Percentiles rank a stretch among this genome's conserved stretches.
Conservation (phyloP, 495 filamentous ascomycete genomes). For the Clohesyomyces aquaticus region DNA sequence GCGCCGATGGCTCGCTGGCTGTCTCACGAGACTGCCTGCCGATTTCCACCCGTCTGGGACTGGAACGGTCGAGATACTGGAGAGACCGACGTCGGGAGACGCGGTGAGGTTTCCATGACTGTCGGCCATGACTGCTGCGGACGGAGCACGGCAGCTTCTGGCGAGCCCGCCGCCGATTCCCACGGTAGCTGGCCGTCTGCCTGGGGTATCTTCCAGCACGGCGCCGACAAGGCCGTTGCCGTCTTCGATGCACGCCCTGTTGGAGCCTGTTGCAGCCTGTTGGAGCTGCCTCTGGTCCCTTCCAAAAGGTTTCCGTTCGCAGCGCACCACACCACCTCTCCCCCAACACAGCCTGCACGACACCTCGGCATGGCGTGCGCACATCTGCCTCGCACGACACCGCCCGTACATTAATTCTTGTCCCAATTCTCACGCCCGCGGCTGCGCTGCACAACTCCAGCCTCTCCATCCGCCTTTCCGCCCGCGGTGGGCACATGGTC, state of each 20-base stretch:
- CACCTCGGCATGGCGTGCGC: neutral
- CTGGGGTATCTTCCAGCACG: slow-evolving; percentile 11
- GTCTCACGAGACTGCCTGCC: slow-evolving; percentile 26
- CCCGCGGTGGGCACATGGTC: neutral
- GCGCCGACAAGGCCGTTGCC: too few relatives aligned
- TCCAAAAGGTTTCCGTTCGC: neutral
- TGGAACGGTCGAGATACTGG: neutral
- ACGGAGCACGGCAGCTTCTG: neutral
- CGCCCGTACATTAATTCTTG: slow-evolving; percentile 1
- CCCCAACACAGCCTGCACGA: neutral
- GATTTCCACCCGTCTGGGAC: slow-evolving; percentile 2
- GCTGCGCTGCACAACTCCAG: slow-evolving; percentile 33
- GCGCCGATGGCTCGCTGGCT: neutral
- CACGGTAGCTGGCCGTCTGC: neutral
- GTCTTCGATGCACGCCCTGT: too few relatives aligned
- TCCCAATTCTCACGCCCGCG: neutral
- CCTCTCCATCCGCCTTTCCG: slow-evolving; percentile 3
- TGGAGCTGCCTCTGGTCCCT: too few relatives aligned
- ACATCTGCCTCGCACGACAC: neutral
- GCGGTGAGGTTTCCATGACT: slow-evolving; percentile 24
- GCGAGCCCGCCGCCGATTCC: neutral
- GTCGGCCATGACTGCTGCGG: slow-evolving; percentile 3
- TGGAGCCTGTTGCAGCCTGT: too few relatives aligned
- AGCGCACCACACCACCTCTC: slow-evolving; percentile 1
- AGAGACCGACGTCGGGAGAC: too few relatives aligned